Conservation (phyloP, 139 green algal species). For the Coccomyxa sp. region DNA sequence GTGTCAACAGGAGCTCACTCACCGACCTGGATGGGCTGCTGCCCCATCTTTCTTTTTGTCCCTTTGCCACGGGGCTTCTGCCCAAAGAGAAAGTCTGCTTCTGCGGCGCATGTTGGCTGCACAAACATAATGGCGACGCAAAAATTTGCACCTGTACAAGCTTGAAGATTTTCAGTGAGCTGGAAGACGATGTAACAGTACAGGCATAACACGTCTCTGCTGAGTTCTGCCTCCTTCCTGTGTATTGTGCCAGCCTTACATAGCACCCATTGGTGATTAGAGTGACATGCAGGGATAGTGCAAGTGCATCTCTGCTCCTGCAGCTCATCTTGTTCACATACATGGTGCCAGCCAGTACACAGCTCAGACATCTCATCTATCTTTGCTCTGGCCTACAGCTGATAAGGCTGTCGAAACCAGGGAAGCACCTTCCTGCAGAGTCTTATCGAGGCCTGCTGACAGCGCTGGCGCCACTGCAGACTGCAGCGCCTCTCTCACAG, state of each 20-base stretch:
- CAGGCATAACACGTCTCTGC: background rate
- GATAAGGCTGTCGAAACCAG: no score
- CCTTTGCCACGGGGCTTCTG: background rate
- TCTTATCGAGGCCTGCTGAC: no score
- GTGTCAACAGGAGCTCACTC: background rate
- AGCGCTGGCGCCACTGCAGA: no score
- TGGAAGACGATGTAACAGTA: background rate
- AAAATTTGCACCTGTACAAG: background rate
- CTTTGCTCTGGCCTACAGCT: no score
- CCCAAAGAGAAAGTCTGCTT: conserved; percentile 13
- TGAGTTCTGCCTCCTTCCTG: background rate
- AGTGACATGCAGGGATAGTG: no score
- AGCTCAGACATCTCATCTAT: no score
- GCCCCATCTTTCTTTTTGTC: background rate
- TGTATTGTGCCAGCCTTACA: background rate
- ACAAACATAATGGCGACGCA: conserved; percentile 1
- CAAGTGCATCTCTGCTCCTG: no score
- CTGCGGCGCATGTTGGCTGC: background rate
- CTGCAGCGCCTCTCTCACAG: background rate
- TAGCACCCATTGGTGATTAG: background rate
- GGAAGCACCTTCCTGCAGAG: no score
- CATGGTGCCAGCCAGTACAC: no score
- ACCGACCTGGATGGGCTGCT: no score
- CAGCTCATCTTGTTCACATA: no score
- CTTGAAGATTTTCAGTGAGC: no score